These are phyloP conservation scores for Pythium guiyangense DNA, from an alignment of 352 stramenopile genomes.

Conservation along the genomic window DNA sequence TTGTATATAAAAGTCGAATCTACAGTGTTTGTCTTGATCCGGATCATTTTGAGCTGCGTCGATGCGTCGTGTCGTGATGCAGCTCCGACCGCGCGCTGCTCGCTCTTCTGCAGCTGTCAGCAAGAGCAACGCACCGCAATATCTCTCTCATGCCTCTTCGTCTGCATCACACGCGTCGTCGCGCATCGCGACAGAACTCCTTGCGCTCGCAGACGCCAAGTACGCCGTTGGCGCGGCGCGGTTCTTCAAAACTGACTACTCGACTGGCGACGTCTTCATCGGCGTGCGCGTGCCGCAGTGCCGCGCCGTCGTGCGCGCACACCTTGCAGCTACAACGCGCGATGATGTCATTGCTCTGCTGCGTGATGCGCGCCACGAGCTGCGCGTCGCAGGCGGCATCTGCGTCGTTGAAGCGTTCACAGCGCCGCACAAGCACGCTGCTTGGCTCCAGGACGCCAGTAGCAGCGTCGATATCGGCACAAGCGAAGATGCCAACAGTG, in stretches of 20 bases:
- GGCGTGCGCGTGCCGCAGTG: conserved; percentile 14
- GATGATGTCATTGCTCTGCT: conserved; percentile 10
- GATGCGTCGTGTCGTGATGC: not conserved
- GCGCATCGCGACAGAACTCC: conserved; percentile 5
- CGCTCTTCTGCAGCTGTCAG: too few relatives aligned
- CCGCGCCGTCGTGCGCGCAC: conserved; percentile 5
- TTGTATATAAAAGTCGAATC: too few relatives aligned
- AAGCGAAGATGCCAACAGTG: too few relatives aligned
- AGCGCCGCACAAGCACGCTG: not conserved
- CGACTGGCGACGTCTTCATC: conserved; percentile 12
- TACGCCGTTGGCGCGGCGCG: not conserved
- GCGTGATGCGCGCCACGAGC: conserved; percentile 14
- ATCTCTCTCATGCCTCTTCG: not conserved
- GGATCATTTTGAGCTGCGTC: too few relatives aligned
- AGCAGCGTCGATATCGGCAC: too few relatives aligned
- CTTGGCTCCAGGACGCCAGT: not conserved
- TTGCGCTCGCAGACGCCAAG: conserved; percentile 7
- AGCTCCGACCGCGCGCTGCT: not conserved
- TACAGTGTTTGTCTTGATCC: too few relatives aligned
- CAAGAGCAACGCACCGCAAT: too few relatives aligned
- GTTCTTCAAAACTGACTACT: conserved; percentile 18
- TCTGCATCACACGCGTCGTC: not conserved
- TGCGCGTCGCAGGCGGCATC: conserved; percentile 13
- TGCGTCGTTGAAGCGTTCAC: conserved; percentile 14
- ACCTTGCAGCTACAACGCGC: conserved; percentile 3